Conservation (phyloP, 176 grass and related monocot species). For the Avena sativa region DNA sequence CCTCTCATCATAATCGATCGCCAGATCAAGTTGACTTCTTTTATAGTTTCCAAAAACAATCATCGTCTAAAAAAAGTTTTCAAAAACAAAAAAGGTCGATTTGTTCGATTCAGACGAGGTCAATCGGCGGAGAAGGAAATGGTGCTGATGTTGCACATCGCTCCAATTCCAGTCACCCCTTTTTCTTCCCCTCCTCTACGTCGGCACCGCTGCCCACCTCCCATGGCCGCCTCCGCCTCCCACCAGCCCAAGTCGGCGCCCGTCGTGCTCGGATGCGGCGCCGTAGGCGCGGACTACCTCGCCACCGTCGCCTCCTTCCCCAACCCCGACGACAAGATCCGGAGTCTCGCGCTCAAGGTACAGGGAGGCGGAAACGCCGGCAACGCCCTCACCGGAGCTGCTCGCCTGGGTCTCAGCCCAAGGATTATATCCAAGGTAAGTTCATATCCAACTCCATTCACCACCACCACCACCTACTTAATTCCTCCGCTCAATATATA, state of each 20-base stretch:
- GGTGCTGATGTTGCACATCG: constrained; percentile 14
- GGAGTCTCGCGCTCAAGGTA: constrained; percentile 82
- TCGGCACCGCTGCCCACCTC: not conserved
- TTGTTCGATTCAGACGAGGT: not conserved
- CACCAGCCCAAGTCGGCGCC: not conserved
- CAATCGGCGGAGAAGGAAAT: not conserved
- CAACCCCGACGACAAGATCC: constrained; percentile 93
- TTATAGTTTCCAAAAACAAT: not conserved
- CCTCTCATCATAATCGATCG: constrained; percentile 23
- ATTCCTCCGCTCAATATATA: not conserved
- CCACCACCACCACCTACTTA: not conserved
- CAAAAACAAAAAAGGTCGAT: not conserved
- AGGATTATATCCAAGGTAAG: constrained; percentile 95
- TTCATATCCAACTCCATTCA: constrained; percentile 18
- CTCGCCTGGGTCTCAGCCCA: constrained; percentile 70
- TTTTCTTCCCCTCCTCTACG: constrained; percentile 1
- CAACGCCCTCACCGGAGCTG: constrained; percentile 84
- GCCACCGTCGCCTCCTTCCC: constrained; percentile 88
- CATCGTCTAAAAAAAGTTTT: too few species aligned
- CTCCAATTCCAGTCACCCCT: not conserved
- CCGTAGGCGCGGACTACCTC: constrained; percentile 75
- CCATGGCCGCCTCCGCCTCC: constrained; percentile 40
- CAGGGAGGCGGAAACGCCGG: constrained; percentile 88
- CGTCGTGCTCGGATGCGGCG: constrained; percentile 71
- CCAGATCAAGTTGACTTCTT: constrained; percentile 21